Conservation (phyloP, 192 early-diverging fungal species). For the Chytriomyces sp. region DNA sequence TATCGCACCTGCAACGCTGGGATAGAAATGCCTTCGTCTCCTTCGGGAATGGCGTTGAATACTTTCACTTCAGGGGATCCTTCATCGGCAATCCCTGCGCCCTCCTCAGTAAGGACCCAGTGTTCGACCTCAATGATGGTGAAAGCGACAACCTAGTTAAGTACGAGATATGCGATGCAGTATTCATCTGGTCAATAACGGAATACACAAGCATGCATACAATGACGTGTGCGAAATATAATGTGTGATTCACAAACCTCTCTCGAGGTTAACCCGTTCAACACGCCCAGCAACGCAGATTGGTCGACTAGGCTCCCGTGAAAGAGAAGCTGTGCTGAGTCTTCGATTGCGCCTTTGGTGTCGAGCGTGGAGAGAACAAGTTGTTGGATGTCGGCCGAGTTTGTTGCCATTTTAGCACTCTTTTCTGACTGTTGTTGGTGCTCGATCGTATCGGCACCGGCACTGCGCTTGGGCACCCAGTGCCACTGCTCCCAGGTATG, state of each 20-base stretch:
- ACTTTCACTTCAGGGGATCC: conserved; percentile 95
- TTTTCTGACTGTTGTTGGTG: no score
- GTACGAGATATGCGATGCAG: conserved; percentile 19
- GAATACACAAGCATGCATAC: no score
- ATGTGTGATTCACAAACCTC: conserved; percentile 77
- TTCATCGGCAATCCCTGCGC: conserved; percentile 77
- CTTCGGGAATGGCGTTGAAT: conserved; percentile 84
- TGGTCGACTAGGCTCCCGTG: conserved; percentile 71
- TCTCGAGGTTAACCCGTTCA: conserved; percentile 83
- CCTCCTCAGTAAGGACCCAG: conserved; percentile 89
- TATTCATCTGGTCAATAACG: no score
- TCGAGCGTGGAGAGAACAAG: conserved; percentile 73
- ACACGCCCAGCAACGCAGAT: conserved; percentile 74
- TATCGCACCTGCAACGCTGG: conserved; percentile 76
- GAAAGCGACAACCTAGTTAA: conserved; percentile 80
- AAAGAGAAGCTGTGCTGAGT: conserved; percentile 67
- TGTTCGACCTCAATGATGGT: conserved; percentile 76
- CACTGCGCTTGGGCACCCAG: no score
- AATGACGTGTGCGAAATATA: no score
- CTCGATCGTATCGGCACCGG: no score
- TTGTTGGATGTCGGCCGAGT: no score
- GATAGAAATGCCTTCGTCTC: conserved; percentile 80
- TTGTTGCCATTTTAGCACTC: no score
- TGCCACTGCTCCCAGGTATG: no score
- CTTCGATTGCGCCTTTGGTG: conserved; percentile 67